These are phyloP conservation scores for Citeromyces nyonsensis DNA, from an alignment of 805 yeast genomes.

Conservation along the genomic window DNA sequence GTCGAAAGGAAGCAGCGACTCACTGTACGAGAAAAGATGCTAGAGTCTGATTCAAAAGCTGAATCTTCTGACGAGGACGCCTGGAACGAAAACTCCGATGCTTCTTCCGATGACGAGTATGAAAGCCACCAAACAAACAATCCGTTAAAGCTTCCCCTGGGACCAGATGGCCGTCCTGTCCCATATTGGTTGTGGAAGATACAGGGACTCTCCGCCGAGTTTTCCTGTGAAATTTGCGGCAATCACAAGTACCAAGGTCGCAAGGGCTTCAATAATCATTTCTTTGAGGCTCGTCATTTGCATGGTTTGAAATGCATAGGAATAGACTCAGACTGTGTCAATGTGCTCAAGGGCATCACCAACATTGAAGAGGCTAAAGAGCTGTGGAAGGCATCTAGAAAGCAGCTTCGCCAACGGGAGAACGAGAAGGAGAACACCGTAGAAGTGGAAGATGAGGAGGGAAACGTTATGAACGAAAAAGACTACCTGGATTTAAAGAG, in stretches of 20 bases:
- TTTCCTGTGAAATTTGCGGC: constrained; percentile 80
- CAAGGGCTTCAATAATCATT: constrained; percentile 57
- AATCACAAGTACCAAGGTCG: constrained; percentile 61
- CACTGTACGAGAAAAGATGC: constrained; percentile 52
- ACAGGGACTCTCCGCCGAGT: constrained; percentile 66
- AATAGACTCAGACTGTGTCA: constrained; percentile 27
- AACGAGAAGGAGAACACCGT: constrained; percentile 35
- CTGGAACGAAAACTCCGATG: constrained; percentile 11
- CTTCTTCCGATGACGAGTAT: constrained; percentile 9
- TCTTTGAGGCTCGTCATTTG: constrained; percentile 51
- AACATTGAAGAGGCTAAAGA: constrained; percentile 51
- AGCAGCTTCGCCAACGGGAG: constrained; percentile 18
- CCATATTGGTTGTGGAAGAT: constrained; percentile 89
- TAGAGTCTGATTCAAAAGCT: constrained; percentile 13
- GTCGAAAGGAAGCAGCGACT: constrained; percentile 51
- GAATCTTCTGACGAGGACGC: constrained; percentile 19
- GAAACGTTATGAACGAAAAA: constrained; percentile 78
- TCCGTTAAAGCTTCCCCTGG: constrained; percentile 51
- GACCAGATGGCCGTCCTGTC: constrained; percentile 82
- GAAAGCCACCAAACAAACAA: constrained; percentile 18
- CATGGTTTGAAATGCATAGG: constrained; percentile 70
- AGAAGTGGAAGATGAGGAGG: constrained; percentile 86
- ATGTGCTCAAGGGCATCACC: constrained; percentile 46
- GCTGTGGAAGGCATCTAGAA: constrained; percentile 33
- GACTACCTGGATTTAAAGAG: constrained; percentile 75